phyloP scores from a whole-genome alignment of 108 stramenopile genomes.

The Fragilariopsis cylindrus region DNA sequence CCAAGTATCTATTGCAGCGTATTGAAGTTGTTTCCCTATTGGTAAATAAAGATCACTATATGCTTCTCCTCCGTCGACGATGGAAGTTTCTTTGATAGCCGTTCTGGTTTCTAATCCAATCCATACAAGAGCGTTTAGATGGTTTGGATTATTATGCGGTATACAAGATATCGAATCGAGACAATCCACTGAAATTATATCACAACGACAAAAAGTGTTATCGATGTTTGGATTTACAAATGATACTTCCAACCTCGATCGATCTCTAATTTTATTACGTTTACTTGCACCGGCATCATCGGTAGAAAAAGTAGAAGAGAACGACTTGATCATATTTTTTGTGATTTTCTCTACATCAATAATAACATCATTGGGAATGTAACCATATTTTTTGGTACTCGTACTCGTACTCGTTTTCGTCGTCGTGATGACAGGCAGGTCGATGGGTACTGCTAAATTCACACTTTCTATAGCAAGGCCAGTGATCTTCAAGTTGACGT shows the following conservation, averaged over 20 bases:
- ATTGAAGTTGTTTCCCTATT: constrained; percentile 24
- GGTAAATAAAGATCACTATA: not conserved
- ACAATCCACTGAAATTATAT: constrained; percentile 30
- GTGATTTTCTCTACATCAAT: not conserved
- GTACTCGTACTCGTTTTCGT: too few species aligned
- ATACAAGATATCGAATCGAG: constrained; percentile 18
- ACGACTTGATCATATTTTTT: not conserved
- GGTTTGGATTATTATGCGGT: constrained; percentile 7
- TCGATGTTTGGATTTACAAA: not conserved
- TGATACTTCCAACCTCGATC: not conserved
- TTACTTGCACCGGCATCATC: too few species aligned
- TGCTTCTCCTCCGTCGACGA: not conserved
- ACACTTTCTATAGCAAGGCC: too few species aligned
- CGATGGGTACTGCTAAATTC: too few species aligned
- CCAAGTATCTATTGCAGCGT: constrained; percentile 12
- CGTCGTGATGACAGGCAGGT: too few species aligned
- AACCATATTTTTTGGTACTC: too few species aligned
- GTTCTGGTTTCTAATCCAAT: constrained; percentile 11
- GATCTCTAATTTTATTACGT: not conserved
- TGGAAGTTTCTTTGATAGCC: constrained; percentile 17
- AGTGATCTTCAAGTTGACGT: too few species aligned
- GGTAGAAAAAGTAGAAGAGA: not conserved
- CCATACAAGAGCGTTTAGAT: constrained; percentile 1
- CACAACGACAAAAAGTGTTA: constrained; percentile 4
- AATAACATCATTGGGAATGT: not conserved